These are phyloP conservation scores for Trichosporon sp. DNA, from an alignment of 1,284 basidiomycete species.

Conservation along the genomic window DNA sequence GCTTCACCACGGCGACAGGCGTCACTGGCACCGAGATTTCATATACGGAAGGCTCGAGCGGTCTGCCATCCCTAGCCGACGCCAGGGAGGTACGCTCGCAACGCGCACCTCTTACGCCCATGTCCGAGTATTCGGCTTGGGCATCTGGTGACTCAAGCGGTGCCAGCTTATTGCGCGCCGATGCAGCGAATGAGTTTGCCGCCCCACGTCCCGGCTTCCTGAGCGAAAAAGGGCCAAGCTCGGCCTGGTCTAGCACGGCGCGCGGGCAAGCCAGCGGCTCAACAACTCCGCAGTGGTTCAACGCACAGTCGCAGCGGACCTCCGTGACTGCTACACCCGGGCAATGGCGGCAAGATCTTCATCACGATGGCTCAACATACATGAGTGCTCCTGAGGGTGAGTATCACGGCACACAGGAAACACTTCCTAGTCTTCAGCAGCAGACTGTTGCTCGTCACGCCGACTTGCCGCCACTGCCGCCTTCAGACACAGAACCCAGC, in stretches of 20 bases:
- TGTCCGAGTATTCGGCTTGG: neutral
- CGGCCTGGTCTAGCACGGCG: neutral
- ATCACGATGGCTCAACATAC: neutral
- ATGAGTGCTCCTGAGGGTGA: neutral
- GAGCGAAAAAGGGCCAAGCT: neutral
- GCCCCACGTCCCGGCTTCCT: neutral
- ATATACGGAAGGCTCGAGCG: neutral
- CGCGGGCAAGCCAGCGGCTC: neutral
- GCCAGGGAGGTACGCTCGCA: neutral
- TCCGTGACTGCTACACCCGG: neutral
- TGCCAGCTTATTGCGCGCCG: neutral
- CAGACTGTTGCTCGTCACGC: neutral
- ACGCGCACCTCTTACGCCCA: neutral
- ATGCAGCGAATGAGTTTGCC: neutral
- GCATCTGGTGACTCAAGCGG: neutral
- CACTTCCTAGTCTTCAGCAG: neutral
- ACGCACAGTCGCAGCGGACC: neutral
- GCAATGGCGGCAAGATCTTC: neutral
- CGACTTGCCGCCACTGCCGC: neutral
- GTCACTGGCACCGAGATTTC: neutral
- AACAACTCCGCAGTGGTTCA: neutral
- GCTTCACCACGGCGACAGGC: neutral
- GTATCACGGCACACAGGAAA: neutral
- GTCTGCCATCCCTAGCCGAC: neutral
- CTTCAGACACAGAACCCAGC: neutral